Evolutionary conservation across 2,329 filamentous ascomycete species (phyloP), one percentile per base, ranked within the genome.

Genomic region (Colletotrichum graminicola): DNA sequence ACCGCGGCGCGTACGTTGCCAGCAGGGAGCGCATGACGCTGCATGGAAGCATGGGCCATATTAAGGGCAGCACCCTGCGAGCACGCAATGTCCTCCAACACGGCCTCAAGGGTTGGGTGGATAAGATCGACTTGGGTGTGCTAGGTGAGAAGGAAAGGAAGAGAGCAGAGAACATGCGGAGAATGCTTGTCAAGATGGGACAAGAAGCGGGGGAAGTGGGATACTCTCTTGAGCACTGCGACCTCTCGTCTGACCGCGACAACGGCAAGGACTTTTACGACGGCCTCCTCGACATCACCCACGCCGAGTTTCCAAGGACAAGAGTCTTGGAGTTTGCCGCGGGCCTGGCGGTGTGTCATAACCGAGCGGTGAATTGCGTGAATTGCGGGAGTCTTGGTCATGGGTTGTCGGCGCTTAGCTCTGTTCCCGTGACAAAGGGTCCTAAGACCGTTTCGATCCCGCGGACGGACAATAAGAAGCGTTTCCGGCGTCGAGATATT

Each of bases 81-180:
- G 91, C 92, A 62, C 85, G 91, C 74, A 94, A 94, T 79, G 92
- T 94, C 74, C 79, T 94, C 77, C 92, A 94, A 85, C 92, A 94
- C 81, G 92, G 91, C 5, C 85, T 94, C 29, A 91, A 91, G 5
- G 83, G 82, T 54, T 94, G 91, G 90, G 90, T 92, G 8, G 85
- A 84, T 41, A 76, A 82, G 32, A 88, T 88, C 73, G 86, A 91
- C 76, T 89, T 94, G 67, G 81, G 80, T 43, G 79, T 73, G 18
- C 76, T 90, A 70, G 79, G 76, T 8, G 84, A 82, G 73, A 80
- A 75, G 57, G 79, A 82, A 74, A 85, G 82, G 73, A 76, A 75
- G 75, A 82, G 86, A 74, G 91, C 92, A 1, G 86, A 89, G 78
- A 86, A 76, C 32, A 94, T 94, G 92, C 87, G 90, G 72, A 82